Base-by-base conservation (phyloP, 306 rosid species). In the Trifolium pratense region DNA sequence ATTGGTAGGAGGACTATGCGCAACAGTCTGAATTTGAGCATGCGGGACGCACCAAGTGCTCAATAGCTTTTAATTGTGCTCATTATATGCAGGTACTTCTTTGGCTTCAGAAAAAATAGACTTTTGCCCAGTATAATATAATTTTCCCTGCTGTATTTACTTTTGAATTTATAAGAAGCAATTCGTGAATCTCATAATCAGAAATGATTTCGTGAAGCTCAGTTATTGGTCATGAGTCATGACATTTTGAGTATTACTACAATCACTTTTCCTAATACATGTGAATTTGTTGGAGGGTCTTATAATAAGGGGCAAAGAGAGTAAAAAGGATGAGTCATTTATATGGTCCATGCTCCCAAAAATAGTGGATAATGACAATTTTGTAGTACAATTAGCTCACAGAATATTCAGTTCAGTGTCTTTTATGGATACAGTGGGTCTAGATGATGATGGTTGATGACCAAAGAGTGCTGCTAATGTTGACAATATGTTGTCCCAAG, bases 1-100 rank as follows among this genome's bases (percentile, higher is more conserved):
- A 53, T 92, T 63, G 98, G 98, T 81, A 88, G 98, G 81, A 88
- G 98, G 87, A 92, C 96, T 39, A 90, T 92, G 92, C 85, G 96
- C 60, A 90, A 92, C 80, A 92, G 98, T 83, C 66, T 92, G 75
- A 92, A 92, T 80, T 83, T 92, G 81, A 90, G 95, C 89, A 90
- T 92, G 96, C 87, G 98, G 73, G 98, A 90, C 66, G 96, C 85
- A 32, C 87, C 98, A 32, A 79, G 90, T 81, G 79, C 89, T 74
- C 84, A 26, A 68, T 90, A 89, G 83, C 86, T 80, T 74, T 57
- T 25, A 15, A 67, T 42, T 75, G 72, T 52, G 77, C 75, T 81
- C 76, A 79, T 75, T 75, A 65, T 84, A 76, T 75, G 76, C 81
- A 81, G 93, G 88, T 90, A 83, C 51, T 66, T 20, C 20, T 16